Base-by-base conservation (phyloP, 148 eudicot genomes). In the Arctostaphylos glauca region DNA sequence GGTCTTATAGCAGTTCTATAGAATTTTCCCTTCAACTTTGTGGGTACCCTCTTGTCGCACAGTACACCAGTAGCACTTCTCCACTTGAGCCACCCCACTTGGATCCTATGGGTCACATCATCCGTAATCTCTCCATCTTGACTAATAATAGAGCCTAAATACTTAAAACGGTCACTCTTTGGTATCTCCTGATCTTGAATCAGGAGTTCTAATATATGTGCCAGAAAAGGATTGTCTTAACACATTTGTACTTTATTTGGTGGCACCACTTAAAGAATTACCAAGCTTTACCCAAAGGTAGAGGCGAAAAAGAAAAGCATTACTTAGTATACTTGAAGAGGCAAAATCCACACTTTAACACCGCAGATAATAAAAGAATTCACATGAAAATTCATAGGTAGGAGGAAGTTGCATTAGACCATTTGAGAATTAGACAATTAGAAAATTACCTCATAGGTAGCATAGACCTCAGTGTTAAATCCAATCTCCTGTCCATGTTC, bases 401-500 rank as follows among this genome's bases (percentile, higher is more conserved):
- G 59, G 6, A 82, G 75, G 38, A 31, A 18, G 21, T 47, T 43
- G 80, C 49, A 5, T 54, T 18, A 84, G 49, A 83, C 38, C 1
- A 31, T 31, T 31, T 31, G 38, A 31, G 38, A 31, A 31, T 31
- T 31, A 31, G 38, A 31, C 38, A 31, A 31, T 31, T 31, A 31
- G 38, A 31, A 31, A 31, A 31, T 31, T 31, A 31, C 38, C 99
- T 96, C 98, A 84, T 91, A 84, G 85, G 87, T 84, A 53, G 98
- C 90, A 85, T 96, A 96, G 70, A 94, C 89, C 86, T 94, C 99
- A 44, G 99, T 96, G 86, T 96, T 96, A 86, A 88, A 96, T 52
- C 95, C 98, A 81, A 88, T 90, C 89, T 96, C 97, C 74, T 94
- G 93, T 60, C 99, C 98, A 80, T 89, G 87, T 74, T 93, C 97